Conservation (phyloP, 768 basidiomycete genomes). For the Kwoniella shandongensis region DNA sequence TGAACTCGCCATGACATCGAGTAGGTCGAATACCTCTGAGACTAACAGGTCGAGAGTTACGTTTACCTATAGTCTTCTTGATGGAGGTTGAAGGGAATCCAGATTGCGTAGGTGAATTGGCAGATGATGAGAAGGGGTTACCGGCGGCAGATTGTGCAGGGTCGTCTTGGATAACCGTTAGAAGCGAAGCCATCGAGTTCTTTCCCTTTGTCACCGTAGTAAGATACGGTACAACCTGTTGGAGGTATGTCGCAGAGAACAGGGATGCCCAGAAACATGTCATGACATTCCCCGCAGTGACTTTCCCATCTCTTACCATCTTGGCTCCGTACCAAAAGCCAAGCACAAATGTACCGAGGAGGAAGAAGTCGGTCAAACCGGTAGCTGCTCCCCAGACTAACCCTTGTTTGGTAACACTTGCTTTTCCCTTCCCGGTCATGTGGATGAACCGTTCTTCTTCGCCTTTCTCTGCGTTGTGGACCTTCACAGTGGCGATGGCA, state of each 20-base stretch:
- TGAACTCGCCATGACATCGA: slow-evolving; percentile 70
- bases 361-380: slow-evolving; percentile 72
- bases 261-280: slow-evolving; percentile 98
- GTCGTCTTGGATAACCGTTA: slow-evolving; percentile 61
- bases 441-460: slow-evolving; percentile 60
- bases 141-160: slow-evolving; percentile 6
- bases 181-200: slow-evolving; percentile 68
- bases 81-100: slow-evolving; percentile 10
- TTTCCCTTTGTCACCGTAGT: slow-evolving; percentile 80
- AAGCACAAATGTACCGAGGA: slow-evolving; percentile 91
- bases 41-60: slow-evolving; percentile 11
- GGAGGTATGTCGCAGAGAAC: slow-evolving; percentile 81
- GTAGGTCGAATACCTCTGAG: slow-evolving; percentile 68
- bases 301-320: slow-evolving; percentile 74
- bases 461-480: slow-evolving; percentile 72
- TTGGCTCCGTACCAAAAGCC: slow-evolving; percentile 95
- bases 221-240: slow-evolving; percentile 79
- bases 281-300: slow-evolving; percentile 76
- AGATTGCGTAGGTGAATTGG: slow-evolving; percentile 1
- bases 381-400: slow-evolving; percentile 73
- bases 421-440: slow-evolving; percentile 58
- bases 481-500: slow-evolving; percentile 86
- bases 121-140: background rate
- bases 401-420: slow-evolving; percentile 61
- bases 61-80: background rate